Percentiles rank a stretch among this genome's conserved stretches.
These are phyloP conservation scores for Pseudocercospora crystallina DNA, from an alignment of 2,329 filamentous ascomycete species.

Conservation along the genomic window DNA sequence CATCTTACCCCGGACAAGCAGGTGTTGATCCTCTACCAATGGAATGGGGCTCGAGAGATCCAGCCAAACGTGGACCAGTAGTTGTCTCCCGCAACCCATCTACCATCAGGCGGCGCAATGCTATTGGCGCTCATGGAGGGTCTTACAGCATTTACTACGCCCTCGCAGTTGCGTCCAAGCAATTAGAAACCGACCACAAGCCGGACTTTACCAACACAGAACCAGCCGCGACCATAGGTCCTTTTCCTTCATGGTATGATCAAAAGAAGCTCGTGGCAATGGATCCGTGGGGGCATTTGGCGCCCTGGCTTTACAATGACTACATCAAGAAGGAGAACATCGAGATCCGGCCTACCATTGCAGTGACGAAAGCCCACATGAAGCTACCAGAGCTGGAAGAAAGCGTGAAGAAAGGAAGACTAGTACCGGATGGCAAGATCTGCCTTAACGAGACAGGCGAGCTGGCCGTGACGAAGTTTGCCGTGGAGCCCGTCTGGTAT, in stretches of 20 bases:
- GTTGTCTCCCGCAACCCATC: constrained; percentile 75
- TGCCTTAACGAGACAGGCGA: constrained; percentile 84
- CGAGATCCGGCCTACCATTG: constrained; percentile 68
- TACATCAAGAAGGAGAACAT: constrained; percentile 75
- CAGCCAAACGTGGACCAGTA: constrained; percentile 75
- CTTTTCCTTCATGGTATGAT: constrained; percentile 86
- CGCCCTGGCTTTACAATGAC: constrained; percentile 79
- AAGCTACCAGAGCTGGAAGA: constrained; percentile 92
- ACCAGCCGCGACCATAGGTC: constrained; percentile 84
- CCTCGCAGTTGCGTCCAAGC: constrained; percentile 85
- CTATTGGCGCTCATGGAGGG: constrained; percentile 74
- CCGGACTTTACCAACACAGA: constrained; percentile 82
- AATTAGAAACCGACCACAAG: constrained; percentile 79
- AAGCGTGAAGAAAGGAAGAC: constrained; percentile 74
- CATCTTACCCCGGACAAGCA: constrained; percentile 89
- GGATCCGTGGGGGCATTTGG: constrained; percentile 89
- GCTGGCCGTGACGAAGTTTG: constrained; percentile 91
- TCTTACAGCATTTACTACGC: constrained; percentile 97
- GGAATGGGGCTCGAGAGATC: constrained; percentile 81
- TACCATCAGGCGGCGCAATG: constrained; percentile 78
- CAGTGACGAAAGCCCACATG: constrained; percentile 91
- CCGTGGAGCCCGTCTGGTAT: constrained; percentile 80
- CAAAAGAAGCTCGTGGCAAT: constrained; percentile 95
- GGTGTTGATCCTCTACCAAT: constrained; percentile 89
- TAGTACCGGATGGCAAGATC: constrained; percentile 81